Conservation (phyloP, 176 grass and related monocot genomes). For the Olyra latifolia region DNA sequence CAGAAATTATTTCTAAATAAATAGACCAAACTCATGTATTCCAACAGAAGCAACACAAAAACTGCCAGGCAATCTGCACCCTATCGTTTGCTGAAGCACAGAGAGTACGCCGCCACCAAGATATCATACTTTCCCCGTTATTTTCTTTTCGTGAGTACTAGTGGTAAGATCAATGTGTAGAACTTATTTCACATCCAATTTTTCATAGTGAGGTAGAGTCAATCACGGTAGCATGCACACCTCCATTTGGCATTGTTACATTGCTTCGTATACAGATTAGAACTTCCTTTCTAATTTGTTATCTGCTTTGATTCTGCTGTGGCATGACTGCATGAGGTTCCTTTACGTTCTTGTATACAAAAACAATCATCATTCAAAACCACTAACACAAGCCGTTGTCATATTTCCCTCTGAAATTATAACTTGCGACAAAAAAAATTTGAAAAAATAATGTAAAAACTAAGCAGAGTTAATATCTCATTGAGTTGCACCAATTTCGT, state of each 20-base stretch:
- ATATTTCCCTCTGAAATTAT: background rate
- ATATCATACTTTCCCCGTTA: background rate
- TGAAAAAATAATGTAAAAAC: background rate
- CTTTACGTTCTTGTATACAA: background rate
- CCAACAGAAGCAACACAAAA: background rate
- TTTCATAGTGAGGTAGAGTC: background rate
- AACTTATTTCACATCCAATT: background rate
- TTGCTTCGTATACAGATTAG: background rate
- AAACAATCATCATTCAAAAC: background rate
- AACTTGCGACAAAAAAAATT: background rate
- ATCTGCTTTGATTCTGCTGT: background rate
- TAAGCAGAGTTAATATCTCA: background rate
- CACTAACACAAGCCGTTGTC: background rate
- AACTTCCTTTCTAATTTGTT: slow-evolving; percentile 12
- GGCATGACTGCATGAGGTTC: background rate
- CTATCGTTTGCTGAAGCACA: background rate
- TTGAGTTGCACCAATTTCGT: background rate
- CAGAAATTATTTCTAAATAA: no score
- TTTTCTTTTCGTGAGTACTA: background rate
- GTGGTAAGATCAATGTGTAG: background rate
- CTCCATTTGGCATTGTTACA: background rate
- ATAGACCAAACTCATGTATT: no score
- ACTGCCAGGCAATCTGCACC: background rate
- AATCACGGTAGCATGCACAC: background rate
- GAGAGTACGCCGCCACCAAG: slow-evolving; percentile 1